Evolutionary conservation across 164 flowering plant genomes (phyloP).

Genomic region (Berberis thunbergii): DNA sequence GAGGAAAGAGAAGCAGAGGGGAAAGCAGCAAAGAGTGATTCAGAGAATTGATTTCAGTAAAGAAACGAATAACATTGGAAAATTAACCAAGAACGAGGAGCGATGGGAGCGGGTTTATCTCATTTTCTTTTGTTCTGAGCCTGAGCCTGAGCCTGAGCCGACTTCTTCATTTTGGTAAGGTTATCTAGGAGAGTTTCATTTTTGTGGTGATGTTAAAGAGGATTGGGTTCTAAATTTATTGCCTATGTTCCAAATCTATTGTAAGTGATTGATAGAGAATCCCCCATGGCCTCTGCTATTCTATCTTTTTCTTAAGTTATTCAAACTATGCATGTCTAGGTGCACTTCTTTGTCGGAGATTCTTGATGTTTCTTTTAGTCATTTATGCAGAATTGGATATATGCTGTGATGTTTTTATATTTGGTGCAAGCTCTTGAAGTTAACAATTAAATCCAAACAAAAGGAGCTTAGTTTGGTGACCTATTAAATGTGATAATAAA

Average conservation of each 20-base stretch:
- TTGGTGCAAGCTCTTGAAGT: too few relatives aligned
- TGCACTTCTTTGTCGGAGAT: not conserved
- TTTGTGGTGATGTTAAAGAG: not conserved
- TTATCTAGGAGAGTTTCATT: not conserved
- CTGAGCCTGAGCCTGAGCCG: not conserved
- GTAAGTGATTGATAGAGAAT: not conserved
- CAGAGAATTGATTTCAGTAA: conserved; percentile 7
- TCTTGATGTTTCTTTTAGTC: not conserved
- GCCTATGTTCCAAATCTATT: not conserved
- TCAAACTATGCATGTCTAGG: conserved; percentile 4
- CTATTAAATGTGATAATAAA: too few relatives aligned
- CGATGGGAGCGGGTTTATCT: conserved; percentile 1
- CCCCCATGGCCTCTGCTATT: not conserved
- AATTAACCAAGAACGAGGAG: not conserved
- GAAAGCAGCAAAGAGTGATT: conserved; percentile 10
- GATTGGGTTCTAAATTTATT: not conserved
- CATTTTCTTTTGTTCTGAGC: conserved; percentile 1
- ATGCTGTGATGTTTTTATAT: too few relatives aligned
- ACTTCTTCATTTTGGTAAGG: not conserved
- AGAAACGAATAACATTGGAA: not conserved
- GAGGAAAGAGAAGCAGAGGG: conserved; percentile 16
- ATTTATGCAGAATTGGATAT: too few relatives aligned
- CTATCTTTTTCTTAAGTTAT: not conserved
- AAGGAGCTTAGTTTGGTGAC: too few relatives aligned
- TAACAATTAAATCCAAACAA: too few relatives aligned